These are phyloP conservation scores for Globisporangium camurandrum DNA, from an alignment of 352 stramenopile species.

Conservation along the genomic window DNA sequence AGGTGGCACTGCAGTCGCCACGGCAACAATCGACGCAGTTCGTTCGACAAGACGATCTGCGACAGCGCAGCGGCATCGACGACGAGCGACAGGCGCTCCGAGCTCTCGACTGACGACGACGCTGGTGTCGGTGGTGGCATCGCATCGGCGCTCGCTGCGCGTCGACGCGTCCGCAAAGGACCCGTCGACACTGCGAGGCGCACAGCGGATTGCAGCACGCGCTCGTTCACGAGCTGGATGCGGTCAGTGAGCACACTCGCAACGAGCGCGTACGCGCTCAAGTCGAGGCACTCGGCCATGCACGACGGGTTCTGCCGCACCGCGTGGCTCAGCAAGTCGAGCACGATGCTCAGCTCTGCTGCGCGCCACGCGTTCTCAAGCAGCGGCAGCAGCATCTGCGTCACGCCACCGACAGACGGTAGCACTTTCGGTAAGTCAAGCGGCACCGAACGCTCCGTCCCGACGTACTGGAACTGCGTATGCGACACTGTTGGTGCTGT, in stretches of 20 bases:
- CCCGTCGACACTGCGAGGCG: conserved; percentile 34
- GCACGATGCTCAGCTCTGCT: conserved; percentile 32
- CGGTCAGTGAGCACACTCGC: conserved; percentile 28
- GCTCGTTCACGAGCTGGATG: conserved; percentile 40
- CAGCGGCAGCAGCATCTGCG: conserved; percentile 50
- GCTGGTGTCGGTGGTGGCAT: neutral
- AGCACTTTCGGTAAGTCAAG: conserved; percentile 53
- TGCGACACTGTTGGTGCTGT: conserved; percentile 4
- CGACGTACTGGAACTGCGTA: conserved; percentile 48
- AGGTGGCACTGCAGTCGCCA: conserved; percentile 44
- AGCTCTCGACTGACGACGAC: neutral
- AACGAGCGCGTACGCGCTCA: conserved; percentile 53
- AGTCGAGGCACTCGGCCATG: conserved; percentile 52
- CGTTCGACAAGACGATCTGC: conserved; percentile 42
- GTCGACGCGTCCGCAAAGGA: no score
- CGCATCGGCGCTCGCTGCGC: conserved; percentile 9
- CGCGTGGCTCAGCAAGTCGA: conserved; percentile 39
- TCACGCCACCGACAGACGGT: conserved; percentile 52
- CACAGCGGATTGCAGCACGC: conserved; percentile 29
- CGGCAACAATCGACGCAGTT: conserved; percentile 33
- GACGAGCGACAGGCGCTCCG: conserved; percentile 27
- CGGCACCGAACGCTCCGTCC: conserved; percentile 29
- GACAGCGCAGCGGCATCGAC: conserved; percentile 43
- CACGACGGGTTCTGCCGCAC: conserved; percentile 50
- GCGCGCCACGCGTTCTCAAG: conserved; percentile 41